Evolutionary conservation across 2,329 filamentous ascomycete species (phyloP), one percentile per base, ranked within the genome.

Genomic region (Herpomyces periplanetae): DNA sequence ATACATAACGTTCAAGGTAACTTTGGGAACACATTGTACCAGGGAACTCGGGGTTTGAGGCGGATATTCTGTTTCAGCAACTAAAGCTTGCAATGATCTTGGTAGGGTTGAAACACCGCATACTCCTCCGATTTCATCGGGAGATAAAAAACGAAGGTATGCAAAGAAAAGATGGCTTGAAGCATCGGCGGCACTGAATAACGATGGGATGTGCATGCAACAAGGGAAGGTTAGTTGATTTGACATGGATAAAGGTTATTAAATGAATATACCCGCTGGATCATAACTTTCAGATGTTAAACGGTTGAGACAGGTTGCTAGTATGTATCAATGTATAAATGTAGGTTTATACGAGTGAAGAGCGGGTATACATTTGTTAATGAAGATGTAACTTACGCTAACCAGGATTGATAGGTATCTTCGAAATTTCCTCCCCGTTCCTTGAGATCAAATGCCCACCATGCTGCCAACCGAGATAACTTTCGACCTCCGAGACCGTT

Each of bases 121-220:
- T 20, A 62, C 44, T 12, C 55, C 52, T 25, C 59, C 50, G 13
- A 49, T 34, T 7, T 48, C 52, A 25, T 75, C 62, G n/a, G 80
- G 75, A 2, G 69, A 58, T 17, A 87, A 43, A 1, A 73, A 88
- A 29, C 80, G 56, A 18, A 96, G 53, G 35, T 91, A 96, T 21
- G 80, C 80, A 34, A 96, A 96, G 47, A 96, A 96, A 21, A 96
- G 45, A 43, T 96, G 80, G 32, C 73, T 87, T 9, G 75, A 71
- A 20, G 80, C 80, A 46, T 91, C 71, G 23, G 80, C 80, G 24
- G 75, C 73, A 32, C 66, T 84, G 31, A 11, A 26, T 17, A 21
- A 19, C 19, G n/a, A n/a, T n/a, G n/a, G n/a, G n/a, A n/a, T n/a
- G n/a, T n/a, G n/a, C n/a, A n/a, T n/a, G n/a, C n/a, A n/a, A n/a